phyloP scores from a whole-genome alignment of 164 flowering plant species.

The Litsea cubeba region DNA sequence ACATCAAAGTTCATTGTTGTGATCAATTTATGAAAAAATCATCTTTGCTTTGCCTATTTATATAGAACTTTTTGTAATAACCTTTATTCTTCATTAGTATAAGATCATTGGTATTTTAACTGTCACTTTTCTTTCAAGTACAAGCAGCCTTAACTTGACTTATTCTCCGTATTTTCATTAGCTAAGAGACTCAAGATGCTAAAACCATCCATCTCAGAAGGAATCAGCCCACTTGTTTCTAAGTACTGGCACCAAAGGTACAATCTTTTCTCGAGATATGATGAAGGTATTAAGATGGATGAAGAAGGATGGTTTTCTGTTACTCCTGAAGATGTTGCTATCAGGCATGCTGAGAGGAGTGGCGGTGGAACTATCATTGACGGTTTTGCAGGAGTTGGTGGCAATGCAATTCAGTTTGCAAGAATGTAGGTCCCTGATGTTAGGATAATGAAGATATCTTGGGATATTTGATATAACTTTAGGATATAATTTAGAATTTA shows the following conservation, averaged over 20 bases:
- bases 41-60: too few relatives aligned
- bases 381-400: conserved; percentile 55
- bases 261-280: conserved; percentile 44
- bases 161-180: too few relatives aligned
- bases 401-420: conserved; percentile 60
- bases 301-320: conserved; percentile 71
- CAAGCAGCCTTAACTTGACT: too few relatives aligned
- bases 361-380: conserved; percentile 37
- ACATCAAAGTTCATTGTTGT: too few relatives aligned
- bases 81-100: too few relatives aligned
- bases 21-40: too few relatives aligned
- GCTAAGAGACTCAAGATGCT: background rate
- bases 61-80: too few relatives aligned
- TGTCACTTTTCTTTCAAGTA: too few relatives aligned
- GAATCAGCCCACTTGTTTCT: conserved; percentile 30
- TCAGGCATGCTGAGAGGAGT: conserved; percentile 40
- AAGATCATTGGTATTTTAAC: too few relatives aligned
- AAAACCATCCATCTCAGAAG: conserved; percentile 1
- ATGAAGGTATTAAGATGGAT: conserved; percentile 50
- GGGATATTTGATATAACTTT: background rate
- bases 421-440: conserved; percentile 24
- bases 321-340: conserved; percentile 54
- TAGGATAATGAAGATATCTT: background rate
- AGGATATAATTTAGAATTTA: too few relatives aligned
- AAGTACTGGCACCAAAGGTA: conserved; percentile 54